phyloP scores from a whole-genome alignment of 192 early-diverging fungal species.

The Neocallimastix lanati region DNA sequence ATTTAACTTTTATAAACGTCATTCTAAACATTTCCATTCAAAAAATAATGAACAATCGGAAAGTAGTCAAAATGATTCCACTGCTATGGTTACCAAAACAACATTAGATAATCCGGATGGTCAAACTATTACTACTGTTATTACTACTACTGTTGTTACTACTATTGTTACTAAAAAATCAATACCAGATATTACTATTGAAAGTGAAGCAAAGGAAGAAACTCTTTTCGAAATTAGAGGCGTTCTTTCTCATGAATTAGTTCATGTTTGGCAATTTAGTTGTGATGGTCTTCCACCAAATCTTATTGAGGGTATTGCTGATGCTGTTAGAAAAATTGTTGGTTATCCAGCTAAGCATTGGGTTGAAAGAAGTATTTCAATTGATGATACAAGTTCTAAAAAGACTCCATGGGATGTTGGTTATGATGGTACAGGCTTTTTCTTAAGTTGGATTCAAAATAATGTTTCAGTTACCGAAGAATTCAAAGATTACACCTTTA shows the following conservation, averaged over 20 bases:
- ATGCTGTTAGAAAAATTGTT: neutral
- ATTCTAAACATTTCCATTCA: neutral
- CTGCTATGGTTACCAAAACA: neutral
- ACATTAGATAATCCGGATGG: neutral
- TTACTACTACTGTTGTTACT: neutral
- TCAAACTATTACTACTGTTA: neutral
- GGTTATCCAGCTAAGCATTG: neutral
- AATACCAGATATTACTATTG: neutral
- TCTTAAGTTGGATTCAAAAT: neutral
- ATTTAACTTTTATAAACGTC: neutral
- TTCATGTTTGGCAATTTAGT: neutral
- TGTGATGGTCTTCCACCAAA: neutral
- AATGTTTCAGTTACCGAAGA: neutral
- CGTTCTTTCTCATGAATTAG: neutral
- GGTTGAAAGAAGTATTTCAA: neutral
- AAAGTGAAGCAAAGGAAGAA: neutral
- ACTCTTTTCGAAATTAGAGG: neutral
- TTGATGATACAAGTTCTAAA: neutral
- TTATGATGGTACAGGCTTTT: neutral
- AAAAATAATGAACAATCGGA: neutral
- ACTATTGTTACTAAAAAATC: neutral
- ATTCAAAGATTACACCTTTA: neutral
- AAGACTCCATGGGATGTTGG: neutral
- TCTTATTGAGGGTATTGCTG: neutral
- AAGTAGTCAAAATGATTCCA: neutral